Evolutionary conservation across 1,284 basidiomycete species (phyloP).

Genomic region (Cutaneotrichosporon arboriforme): DNA sequence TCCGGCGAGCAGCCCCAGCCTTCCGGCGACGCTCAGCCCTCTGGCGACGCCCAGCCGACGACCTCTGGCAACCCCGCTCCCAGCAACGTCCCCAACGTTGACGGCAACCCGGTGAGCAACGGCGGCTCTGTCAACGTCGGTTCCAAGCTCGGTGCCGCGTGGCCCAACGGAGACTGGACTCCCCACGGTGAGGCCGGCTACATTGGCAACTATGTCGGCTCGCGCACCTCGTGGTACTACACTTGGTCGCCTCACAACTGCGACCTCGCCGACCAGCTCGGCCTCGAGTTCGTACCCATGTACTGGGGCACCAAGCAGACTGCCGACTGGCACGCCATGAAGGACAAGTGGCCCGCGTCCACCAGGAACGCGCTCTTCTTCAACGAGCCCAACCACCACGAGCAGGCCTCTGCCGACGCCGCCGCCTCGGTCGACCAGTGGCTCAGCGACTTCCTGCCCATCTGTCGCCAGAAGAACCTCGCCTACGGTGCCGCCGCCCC

Average conservation of each 20-base stretch:
- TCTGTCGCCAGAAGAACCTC: neutral
- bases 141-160: conserved; percentile 60
- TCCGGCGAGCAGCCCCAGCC: too few relatives aligned
- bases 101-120: neutral
- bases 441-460: conserved; percentile 58
- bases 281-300: conserved; percentile 60
- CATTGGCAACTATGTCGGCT: conserved; percentile 47
- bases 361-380: conserved; percentile 57
- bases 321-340: conserved; percentile 31
- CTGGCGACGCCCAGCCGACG: neutral
- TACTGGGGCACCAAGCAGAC: conserved; percentile 58
- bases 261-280: conserved; percentile 32
- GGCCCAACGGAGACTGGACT: conserved; percentile 53
- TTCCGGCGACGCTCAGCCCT: too few relatives aligned
- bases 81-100: neutral
- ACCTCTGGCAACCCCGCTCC: neutral
- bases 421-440: conserved; percentile 50
- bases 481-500: conserved; percentile 49
- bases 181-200: conserved; percentile 25
- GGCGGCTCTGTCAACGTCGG: conserved; percentile 22
- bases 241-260: conserved; percentile 17
- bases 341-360: conserved; percentile 49
- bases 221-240: conserved; percentile 4
- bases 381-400: conserved; percentile 60
- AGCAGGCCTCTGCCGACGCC: conserved; percentile 56